Percentiles rank a stretch among this genome's conserved stretches.
phyloP scores from a whole-genome alignment of 495 filamentous ascomycete species.

The Penicillium bialowiezense region DNA sequence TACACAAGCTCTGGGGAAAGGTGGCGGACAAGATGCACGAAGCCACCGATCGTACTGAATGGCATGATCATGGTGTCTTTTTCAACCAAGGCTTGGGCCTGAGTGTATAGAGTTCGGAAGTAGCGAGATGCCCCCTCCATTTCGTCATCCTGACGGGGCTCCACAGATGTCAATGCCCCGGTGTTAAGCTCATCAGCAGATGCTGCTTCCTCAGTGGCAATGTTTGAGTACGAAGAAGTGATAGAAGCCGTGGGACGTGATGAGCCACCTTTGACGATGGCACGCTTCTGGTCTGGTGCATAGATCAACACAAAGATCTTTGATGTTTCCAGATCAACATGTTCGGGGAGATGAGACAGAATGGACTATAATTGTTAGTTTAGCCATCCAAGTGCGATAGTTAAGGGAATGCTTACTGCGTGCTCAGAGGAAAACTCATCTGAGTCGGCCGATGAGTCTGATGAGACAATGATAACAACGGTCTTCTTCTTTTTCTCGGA shows the following conservation, averaged over 20 bases:
- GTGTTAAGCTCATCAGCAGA: slow-evolving; percentile 63
- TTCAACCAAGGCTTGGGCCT: slow-evolving; percentile 73
- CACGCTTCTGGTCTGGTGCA: slow-evolving; percentile 71
- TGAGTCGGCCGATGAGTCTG: slow-evolving; percentile 54
- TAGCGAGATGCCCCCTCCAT: slow-evolving; percentile 45
- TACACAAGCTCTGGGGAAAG: slow-evolving; percentile 80
- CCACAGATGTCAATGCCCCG: slow-evolving; percentile 48
- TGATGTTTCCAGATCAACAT: slow-evolving; percentile 62
- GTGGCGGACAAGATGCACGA: slow-evolving; percentile 80
- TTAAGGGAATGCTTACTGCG: slow-evolving; percentile 59
- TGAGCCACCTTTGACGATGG: slow-evolving; percentile 35
- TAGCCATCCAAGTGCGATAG: background rate
- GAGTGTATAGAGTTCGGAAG: slow-evolving; percentile 72
- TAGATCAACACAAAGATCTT: slow-evolving; percentile 88
- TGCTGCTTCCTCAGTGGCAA: slow-evolving; percentile 69
- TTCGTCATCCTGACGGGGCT: slow-evolving; percentile 39
- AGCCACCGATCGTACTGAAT: slow-evolving; percentile 74
- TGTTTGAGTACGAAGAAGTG: slow-evolving; percentile 85
- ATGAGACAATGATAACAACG: slow-evolving; percentile 81
- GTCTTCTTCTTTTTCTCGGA: slow-evolving; percentile 63
- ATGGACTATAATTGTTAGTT: slow-evolving; percentile 63
- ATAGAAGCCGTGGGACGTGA: slow-evolving; percentile 58
- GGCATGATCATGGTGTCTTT: slow-evolving; percentile 83
- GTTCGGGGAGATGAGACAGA: slow-evolving; percentile 78
- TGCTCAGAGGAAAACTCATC: slow-evolving; percentile 68